These are phyloP conservation scores for Dothistroma pini DNA, from an alignment of 2,329 filamentous ascomycete genomes.

Conservation along the genomic window DNA sequence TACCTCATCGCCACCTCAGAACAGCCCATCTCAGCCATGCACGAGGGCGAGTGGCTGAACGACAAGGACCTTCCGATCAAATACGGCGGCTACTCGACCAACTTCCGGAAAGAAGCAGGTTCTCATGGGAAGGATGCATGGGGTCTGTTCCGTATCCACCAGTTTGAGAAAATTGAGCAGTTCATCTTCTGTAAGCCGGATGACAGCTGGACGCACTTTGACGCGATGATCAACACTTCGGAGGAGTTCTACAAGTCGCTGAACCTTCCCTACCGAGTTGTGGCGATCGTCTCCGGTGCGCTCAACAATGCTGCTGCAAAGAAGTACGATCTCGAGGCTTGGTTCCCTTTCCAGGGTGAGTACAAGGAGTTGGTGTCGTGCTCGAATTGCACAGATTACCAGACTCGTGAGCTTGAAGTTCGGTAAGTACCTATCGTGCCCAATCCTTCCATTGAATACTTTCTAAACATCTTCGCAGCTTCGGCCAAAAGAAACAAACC, in stretches of 20 bases:
- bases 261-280: constrained; percentile 82
- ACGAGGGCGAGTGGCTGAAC: constrained; percentile 90
- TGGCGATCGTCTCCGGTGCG: constrained; percentile 93
- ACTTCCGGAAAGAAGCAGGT: constrained; percentile 93
- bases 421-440: constrained; percentile 41
- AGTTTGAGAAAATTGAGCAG: constrained; percentile 92
- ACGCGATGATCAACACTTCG: constrained; percentile 84
- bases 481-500: constrained; percentile 79
- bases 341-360: constrained; percentile 94
- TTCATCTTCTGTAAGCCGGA: constrained; percentile 80
- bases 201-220: constrained; percentile 88
- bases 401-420: constrained; percentile 90
- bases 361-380: constrained; percentile 98
- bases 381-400: constrained; percentile 98
- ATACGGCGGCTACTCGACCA: constrained; percentile 84
- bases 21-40: constrained; percentile 83
- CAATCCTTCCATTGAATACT: neutral
- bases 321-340: constrained; percentile 95
- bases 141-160: constrained; percentile 97
- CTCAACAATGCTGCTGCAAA: constrained; percentile 85
- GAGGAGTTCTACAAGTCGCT: constrained; percentile 96
- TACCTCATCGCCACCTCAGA: constrained; percentile 80
- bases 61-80: constrained; percentile 84
- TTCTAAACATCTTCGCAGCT: constrained; percentile 37
- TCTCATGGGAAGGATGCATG: constrained; percentile 90